Evolutionary conservation across 2,329 filamentous ascomycete genomes (phyloP), one percentile per base, ranked within the genome.

Genomic region (Simplicillium sp.): DNA sequence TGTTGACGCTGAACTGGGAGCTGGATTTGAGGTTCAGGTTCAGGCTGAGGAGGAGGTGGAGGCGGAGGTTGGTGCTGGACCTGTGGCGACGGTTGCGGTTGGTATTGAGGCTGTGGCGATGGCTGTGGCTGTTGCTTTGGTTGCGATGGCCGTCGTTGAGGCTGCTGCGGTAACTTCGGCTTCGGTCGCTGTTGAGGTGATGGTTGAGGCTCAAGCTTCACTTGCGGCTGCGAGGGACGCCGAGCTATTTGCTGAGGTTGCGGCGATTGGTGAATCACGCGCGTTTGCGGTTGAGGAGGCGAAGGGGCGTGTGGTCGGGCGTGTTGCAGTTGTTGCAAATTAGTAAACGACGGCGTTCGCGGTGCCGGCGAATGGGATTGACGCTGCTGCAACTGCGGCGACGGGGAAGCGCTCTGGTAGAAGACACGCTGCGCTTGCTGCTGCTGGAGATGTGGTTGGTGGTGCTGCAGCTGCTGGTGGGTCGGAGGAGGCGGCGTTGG

Each of bases 391-490:
- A 33, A 15, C 12, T 33, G 31, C 31, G 31, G 31, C 15, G 31
- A 33, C 7, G 31, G 31, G 13, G 31, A 33, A 7, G 31, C 31
- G 15, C 15, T 33, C 13, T 33, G 31, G 31, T 33, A 33, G 31
- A 33, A 33, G 20, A 25, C 9, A 25, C 20, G 20, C 20, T 25
- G 20, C 31, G 31, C 31, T 15, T 33, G 31, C 15, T 33, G 31
- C 12, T 33, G 38, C 7, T 39, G 43, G 11, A 39, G 39, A 17
- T 39, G 43, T 3, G 39, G 40, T 7, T 39, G 36, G 13, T 39
- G 43, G 17, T 39, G 43, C 33, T 43, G 48, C 25, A 38, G 38
- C 17, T 43, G 35, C 20, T 43, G 41, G 16, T 49, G 48, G 9
- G 39, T 40, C 47, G 51, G 38, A 34, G 38, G 36, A 20, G 20